Evolutionary conservation across 2,329 filamentous ascomycete species (phyloP).

Genomic region (Cladosporium sp.): DNA sequence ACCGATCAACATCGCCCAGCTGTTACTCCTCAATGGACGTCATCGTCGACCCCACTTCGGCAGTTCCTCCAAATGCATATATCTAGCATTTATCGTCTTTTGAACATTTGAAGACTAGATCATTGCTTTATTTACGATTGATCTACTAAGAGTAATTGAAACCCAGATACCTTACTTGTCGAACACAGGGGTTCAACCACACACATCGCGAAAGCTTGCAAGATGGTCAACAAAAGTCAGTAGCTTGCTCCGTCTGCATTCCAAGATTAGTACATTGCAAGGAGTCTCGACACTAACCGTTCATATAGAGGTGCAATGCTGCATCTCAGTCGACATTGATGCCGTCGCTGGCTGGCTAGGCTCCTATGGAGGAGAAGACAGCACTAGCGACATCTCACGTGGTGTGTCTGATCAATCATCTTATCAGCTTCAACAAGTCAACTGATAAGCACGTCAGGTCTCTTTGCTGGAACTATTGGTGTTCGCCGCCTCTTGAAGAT

Average conservation of each 20-base stretch:
- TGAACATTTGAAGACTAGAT: background rate
- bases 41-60: slow-evolving; percentile 7
- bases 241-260: background rate
- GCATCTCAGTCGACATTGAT: slow-evolving; percentile 64
- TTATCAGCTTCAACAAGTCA: too few relatives aligned
- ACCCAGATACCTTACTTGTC: background rate
- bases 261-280: background rate
- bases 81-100: background rate
- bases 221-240: slow-evolving; percentile 15
- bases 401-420: background rate
- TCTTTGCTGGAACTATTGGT: slow-evolving; percentile 70
- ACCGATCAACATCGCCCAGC: background rate
- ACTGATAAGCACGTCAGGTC: slow-evolving; percentile 22
- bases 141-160: background rate
- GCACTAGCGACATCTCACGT: slow-evolving; percentile 69
- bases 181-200: background rate
- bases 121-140: background rate
- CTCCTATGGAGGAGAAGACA: slow-evolving; percentile 72
- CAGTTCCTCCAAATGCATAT: background rate
- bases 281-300: background rate
- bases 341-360: slow-evolving; percentile 77
- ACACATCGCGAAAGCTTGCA: background rate
- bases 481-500: slow-evolving; percentile 67
- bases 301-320: slow-evolving; percentile 33
- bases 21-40: slow-evolving; percentile 6